Evolutionary conservation across 352 stramenopile species (phyloP), one percentile per base, ranked within the genome.

Genomic region (Phytophthora tubulina): DNA sequence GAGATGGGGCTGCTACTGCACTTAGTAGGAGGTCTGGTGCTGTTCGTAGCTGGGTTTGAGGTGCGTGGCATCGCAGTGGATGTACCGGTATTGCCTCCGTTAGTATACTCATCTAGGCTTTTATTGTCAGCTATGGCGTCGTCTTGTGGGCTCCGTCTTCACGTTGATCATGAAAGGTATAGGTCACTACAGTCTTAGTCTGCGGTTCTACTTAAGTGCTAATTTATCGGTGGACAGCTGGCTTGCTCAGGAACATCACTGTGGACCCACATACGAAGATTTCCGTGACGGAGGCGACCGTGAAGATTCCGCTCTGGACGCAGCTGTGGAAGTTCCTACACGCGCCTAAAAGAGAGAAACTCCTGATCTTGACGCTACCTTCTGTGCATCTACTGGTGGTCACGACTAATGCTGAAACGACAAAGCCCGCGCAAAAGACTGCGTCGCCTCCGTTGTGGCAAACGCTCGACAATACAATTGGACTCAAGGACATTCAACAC

Each of bases 251-350:
- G 4, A 84, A 90, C 48, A 83, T 95, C 44, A 35, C 39, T 8
- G 27, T 91, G 9, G 65, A 87, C 46, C 30, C 74, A 4, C 17
- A 53, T 3, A 86, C 73, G 13, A 80, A 66, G 54, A n/a, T 93
- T n/a, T 79, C 73, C 9, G 63, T 95, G n/a, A 66, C 39, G 2
- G 49, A 85, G 9, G 52, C 55, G 1, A 52, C 59, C 0, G 54
- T 93, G 6, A 72, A 77, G n/a, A 67, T 95, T 33, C 78, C 71
- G 17, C 66, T 94, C 48, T 93, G 86, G 86, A 57, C 67, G 9
- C 70, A 83, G 8, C 42, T 91, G 30, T 83, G 76, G 79, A 59
- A 50, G 21, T 92, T 93, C 45, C n/a, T 91, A 9, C 73, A 66
- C 9, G 62, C 84, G 9, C 84, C 82, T 6, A 78, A 74, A 5